Percentiles rank a stretch among this genome's conserved stretches.
Evolutionary conservation across 305 asterid species (phyloP).

Genomic region (Euphrasia arctica): DNA sequence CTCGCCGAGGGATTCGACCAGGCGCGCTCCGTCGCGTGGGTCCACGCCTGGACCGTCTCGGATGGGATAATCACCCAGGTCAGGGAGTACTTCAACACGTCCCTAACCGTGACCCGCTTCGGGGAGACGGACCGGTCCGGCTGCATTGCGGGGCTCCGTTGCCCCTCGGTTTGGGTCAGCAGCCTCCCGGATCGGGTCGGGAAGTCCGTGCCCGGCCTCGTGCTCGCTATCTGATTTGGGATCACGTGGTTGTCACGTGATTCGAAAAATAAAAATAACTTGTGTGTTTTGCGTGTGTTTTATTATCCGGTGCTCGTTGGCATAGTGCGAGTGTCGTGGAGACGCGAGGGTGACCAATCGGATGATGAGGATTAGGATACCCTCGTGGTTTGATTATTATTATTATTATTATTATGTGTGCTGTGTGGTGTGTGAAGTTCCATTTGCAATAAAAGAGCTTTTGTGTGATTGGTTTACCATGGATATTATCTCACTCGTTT

Average conservation of each 20-base stretch:
- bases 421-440: conserved; percentile 8
- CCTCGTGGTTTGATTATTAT: conserved; percentile 19
- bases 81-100: conserved; percentile 88
- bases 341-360: conserved; percentile 28
- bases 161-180: conserved; percentile 89
- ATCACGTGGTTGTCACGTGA: conserved; percentile 18
- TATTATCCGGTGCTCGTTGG: conserved; percentile 24
- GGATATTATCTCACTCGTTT: background rate
- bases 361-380: conserved; percentile 30
- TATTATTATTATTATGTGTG: conserved; percentile 12
- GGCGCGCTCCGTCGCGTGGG: conserved; percentile 63
- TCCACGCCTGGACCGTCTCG: conserved; percentile 95
- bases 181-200: conserved; percentile 82
- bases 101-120: conserved; percentile 79
- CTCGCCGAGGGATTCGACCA: conserved; percentile 77
- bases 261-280: background rate
- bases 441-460: conserved; percentile 27
- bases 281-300: conserved; percentile 7
- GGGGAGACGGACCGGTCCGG: conserved; percentile 34
- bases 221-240: conserved; percentile 61
- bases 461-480: conserved; percentile 22
- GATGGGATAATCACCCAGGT: conserved; percentile 94
- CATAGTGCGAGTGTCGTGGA: conserved; percentile 16
- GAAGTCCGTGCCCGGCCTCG: conserved; percentile 90
- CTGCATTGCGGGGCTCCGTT: conserved; percentile 40